These are phyloP conservation scores for Fusarium coffeatum DNA, from an alignment of 2,329 filamentous ascomycete genomes.

Conservation along the genomic window DNA sequence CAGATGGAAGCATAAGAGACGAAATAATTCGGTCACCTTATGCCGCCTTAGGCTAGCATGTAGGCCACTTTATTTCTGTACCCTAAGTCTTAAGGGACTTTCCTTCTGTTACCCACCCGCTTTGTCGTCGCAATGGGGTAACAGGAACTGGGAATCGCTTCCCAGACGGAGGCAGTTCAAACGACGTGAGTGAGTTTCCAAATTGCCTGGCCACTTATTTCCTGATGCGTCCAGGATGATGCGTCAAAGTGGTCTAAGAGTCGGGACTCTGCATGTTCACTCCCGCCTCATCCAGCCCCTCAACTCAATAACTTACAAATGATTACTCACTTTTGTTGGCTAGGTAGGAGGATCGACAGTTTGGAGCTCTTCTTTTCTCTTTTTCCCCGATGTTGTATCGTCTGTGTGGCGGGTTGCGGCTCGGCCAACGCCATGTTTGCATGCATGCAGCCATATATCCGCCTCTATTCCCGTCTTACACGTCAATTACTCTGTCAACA, in stretches of 20 bases:
- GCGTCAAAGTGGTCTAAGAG: accelerated
- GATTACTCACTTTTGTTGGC: no score
- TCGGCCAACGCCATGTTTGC: background rate
- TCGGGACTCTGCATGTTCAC: background rate
- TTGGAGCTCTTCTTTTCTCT: background rate
- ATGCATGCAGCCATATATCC: background rate
- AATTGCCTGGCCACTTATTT: background rate
- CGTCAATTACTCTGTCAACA: no score
- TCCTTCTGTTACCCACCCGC: no score
- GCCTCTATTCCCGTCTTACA: background rate
- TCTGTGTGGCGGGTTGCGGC: background rate
- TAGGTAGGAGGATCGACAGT: background rate
- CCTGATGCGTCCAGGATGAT: accelerated
- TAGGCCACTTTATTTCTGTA: no score
- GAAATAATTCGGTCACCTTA: no score
- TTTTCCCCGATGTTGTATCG: background rate
- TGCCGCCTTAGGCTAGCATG: no score
- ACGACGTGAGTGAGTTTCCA: no score
- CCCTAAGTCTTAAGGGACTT: no score
- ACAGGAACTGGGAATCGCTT: background rate
- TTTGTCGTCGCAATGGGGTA: no score
- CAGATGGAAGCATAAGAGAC: no score
- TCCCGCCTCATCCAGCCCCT: no score
- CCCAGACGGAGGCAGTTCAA: accelerated
- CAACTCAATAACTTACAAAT: no score